A percentile compares a stretch with the other conserved stretches of the same genome.
Evolutionary conservation across 768 basidiomycete species (phyloP).

Genomic region (Rubroboletus satanas): DNA sequence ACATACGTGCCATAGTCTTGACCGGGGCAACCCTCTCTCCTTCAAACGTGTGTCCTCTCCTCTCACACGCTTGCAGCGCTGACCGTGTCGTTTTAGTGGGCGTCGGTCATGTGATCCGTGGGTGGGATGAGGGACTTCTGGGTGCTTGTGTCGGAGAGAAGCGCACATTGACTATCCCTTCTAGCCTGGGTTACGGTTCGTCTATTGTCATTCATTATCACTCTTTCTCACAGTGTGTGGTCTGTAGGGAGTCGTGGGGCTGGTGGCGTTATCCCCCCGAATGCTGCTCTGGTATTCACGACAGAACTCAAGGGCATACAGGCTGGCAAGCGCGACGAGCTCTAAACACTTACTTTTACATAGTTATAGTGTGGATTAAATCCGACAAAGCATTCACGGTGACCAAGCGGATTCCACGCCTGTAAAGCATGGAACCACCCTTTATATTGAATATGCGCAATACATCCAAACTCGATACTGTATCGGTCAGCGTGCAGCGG

Average conservation of each 20-base stretch:
- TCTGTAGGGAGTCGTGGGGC: constrained; percentile 66
- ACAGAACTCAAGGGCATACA: constrained; percentile 76
- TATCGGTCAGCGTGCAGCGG: not conserved
- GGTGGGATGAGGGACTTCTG: constrained; percentile 79
- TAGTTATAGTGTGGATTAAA: not conserved
- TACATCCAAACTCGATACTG: not conserved
- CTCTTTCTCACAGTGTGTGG: not conserved
- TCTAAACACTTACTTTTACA: constrained; percentile 34
- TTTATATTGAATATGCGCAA: not conserved
- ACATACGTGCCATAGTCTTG: constrained; percentile 41
- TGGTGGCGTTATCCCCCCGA: constrained; percentile 71
- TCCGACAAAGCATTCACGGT: not conserved
- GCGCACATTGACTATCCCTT: constrained; percentile 83
- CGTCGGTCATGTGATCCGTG: constrained; percentile 74
- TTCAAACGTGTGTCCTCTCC: constrained; percentile 58
- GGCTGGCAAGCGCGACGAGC: constrained; percentile 46
- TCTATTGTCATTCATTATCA: constrained; percentile 3
- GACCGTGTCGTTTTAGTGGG: constrained; percentile 50
- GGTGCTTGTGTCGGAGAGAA: constrained; percentile 89
- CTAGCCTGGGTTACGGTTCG: constrained; percentile 79
- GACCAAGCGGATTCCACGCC: not conserved
- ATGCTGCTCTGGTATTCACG: constrained; percentile 81
- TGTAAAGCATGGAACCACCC: not conserved
- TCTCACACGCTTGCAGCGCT: not conserved
- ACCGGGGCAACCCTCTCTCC: constrained; percentile 71